Base-by-base conservation (phyloP, 441 rosid species). In the Mallotus japonicus region DNA sequence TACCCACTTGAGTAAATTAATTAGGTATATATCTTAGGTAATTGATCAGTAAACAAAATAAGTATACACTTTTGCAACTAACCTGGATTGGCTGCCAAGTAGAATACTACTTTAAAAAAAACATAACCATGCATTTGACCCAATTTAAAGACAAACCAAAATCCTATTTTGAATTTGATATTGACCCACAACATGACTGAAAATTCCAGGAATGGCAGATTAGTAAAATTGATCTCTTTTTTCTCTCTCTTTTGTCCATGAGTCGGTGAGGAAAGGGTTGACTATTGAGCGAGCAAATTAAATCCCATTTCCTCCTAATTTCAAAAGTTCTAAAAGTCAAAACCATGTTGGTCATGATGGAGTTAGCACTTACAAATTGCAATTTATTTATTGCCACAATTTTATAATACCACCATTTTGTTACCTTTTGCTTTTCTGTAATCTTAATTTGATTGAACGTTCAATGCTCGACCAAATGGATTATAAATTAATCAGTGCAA, bases 121-220 rank as follows among this genome's bases (percentile, higher is more conserved):
- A 8, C 42, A 44, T 24, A 66, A 50, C 16, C 11, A 24, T 6
- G 14, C 7, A 24, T 24, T 24, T 24, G 28, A 24, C 28, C 28
- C 28, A 24, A 24, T 2, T 24, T 24, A 24, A 24, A 24, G 28
- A 24, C 28, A 24, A 24, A 24, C 28, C 28, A 24, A 24, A 24
- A 77, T 49, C 80, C 65, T 46, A n/a, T 10, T 72, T 72, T 61
- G 76, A 72, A 68, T 54, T 77, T 72, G 28, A 24, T 32, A 51
- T 24, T 57, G 66, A 69, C 56, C 69, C 49, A 53, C 40, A 11
- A 5, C 37, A n/a, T 7, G 16, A 56, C 32, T 24, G 59, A 69
- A 62, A 68, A 55, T 75, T 62, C 58, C 73, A 53, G 50, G 17
- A 42, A 24, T 6, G 50, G 34, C n/a, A 53, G 19, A 53, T 37